Evolutionary conservation across 2,329 filamentous ascomycete species (phyloP).

Genomic region (Anisogramma anomala): DNA sequence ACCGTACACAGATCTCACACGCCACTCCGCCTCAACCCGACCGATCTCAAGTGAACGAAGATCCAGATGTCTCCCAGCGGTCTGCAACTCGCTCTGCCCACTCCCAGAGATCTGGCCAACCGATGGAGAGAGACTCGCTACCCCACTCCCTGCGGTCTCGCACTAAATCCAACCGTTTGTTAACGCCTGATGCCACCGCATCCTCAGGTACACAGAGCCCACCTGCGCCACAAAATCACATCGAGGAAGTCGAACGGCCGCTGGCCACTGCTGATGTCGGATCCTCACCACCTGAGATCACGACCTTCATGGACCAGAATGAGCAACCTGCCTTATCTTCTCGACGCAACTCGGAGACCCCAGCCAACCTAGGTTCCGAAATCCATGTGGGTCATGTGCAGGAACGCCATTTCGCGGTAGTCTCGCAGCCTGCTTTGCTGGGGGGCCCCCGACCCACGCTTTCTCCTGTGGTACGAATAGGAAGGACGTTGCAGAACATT

Average conservation of each 20-base stretch:
- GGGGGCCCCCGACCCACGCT: conserved; percentile 31
- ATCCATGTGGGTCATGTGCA: conserved; percentile 8
- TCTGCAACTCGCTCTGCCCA: conserved; percentile 8
- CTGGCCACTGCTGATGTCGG: conserved; percentile 8
- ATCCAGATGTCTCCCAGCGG: conserved; percentile 2
- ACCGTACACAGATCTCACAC: background rate
- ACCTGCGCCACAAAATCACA: conserved; percentile 1
- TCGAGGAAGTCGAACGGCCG: background rate
- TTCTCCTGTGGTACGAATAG: conserved; percentile 47
- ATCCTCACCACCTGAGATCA: conserved; percentile 13
- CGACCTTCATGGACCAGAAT: conserved; percentile 4
- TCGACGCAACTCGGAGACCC: conserved; percentile 16
- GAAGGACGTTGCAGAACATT: conserved; percentile 44
- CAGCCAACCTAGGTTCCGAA: conserved; percentile 4
- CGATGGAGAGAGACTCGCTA: conserved; percentile 15
- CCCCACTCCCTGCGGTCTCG: conserved; percentile 23
- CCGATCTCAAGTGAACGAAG: conserved; percentile 1
- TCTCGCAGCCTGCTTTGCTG: conserved; percentile 19
- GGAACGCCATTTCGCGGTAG: conserved; percentile 9
- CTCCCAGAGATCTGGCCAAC: conserved; percentile 15
- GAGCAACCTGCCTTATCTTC: background rate
- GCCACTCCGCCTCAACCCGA: background rate
- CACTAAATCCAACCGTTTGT: conserved; percentile 33
- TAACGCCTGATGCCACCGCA: conserved; percentile 42
- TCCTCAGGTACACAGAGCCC: conserved; percentile 18